Evolutionary conservation across 306 rosid genomes (phyloP), one percentile per base, ranked within the genome.

Genomic region (Adenanthera pavonina): DNA sequence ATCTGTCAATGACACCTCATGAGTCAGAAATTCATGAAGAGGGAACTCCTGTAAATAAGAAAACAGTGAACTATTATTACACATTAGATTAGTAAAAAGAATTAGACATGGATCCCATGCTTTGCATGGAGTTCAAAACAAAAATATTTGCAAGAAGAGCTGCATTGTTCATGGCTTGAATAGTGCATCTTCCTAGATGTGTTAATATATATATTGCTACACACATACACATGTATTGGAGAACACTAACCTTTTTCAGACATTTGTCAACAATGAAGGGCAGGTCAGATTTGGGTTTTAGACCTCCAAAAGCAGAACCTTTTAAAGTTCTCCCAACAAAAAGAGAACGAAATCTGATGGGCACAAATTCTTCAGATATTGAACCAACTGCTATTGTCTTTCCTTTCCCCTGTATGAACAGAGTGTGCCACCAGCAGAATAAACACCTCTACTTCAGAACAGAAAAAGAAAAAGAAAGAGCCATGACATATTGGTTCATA

Each of bases 251-350:
- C 90, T 87, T 72, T 15, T 79, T 78, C 7, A 66, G 57, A 57
- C 88, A 87, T 76, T 90, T 88, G 17, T 89, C 75, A 8, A 72
- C 53, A 9, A 87, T 10, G 77, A 80, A 13, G n/a, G 87, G 83
- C 16, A 88, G 80, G 48, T 89, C 93, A 8, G 93, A 81, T 69
- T 40, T 83, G 78, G 86, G 3, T 85, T 75, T 88, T 56, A 88
- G 19, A 19, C 93, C 91, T 73, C 93, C 95, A 78, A 89, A 85
- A 41, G 60, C 9, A 38, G 84, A 74, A 13, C 94, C 94, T 70
- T 79, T 88, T 77, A 86, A 61, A 51, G 84, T 85, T 87, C 88
- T 81, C 0, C 92, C 94, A 67, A n/a, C 41, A 36, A 81, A 0
- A 0, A 90, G 57, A 20, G 86, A 6, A 46, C 3, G 33, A 51